A percentile compares a stretch with the other conserved stretches of the same genome.
Evolutionary conservation across 768 basidiomycete genomes (phyloP).

Genomic region (Calocybe cyanea): DNA sequence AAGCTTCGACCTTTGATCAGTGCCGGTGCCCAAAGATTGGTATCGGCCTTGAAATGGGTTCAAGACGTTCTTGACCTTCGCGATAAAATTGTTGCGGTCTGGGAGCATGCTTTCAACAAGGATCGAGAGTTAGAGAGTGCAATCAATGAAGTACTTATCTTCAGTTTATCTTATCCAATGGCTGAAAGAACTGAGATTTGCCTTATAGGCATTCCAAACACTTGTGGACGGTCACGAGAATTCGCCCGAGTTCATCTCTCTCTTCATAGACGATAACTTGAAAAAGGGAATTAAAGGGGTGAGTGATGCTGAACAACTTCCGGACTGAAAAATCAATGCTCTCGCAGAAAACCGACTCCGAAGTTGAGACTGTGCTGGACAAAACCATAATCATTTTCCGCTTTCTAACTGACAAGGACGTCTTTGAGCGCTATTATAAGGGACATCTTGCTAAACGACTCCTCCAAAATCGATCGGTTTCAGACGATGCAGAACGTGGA

Average conservation of each 20-base stretch:
- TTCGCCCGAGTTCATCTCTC: conserved; percentile 90
- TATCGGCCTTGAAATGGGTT: conserved; percentile 86
- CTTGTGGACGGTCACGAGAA: conserved; percentile 89
- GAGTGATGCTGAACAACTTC: conserved; percentile 25
- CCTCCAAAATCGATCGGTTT: conserved; percentile 80
- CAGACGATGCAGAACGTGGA: conserved; percentile 95
- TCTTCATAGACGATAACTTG: conserved; percentile 96
- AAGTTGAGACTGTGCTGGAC: conserved; percentile 86
- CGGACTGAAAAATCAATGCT: conserved; percentile 5
- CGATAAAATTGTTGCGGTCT: conserved; percentile 81
- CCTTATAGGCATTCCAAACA: conserved; percentile 77
- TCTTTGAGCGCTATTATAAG: conserved; percentile 98
- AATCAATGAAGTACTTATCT: conserved; percentile 70
- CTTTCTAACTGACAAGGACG: conserved; percentile 91
- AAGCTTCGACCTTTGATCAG: conserved; percentile 42
- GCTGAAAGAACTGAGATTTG: neutral
- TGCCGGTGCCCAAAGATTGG: conserved; percentile 43
- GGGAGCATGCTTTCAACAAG: conserved; percentile 63
- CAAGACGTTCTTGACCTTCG: conserved; percentile 88
- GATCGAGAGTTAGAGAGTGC: conserved; percentile 78
- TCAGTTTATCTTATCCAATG: neutral
- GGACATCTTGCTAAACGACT: conserved; percentile 91
- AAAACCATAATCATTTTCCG: conserved; percentile 97
- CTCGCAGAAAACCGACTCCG: conserved; percentile 85
- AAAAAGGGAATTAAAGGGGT: conserved; percentile 94